These are phyloP conservation scores for Diutina neorugosa DNA, from an alignment of 1,139 yeast species.

Conservation along the genomic window DNA sequence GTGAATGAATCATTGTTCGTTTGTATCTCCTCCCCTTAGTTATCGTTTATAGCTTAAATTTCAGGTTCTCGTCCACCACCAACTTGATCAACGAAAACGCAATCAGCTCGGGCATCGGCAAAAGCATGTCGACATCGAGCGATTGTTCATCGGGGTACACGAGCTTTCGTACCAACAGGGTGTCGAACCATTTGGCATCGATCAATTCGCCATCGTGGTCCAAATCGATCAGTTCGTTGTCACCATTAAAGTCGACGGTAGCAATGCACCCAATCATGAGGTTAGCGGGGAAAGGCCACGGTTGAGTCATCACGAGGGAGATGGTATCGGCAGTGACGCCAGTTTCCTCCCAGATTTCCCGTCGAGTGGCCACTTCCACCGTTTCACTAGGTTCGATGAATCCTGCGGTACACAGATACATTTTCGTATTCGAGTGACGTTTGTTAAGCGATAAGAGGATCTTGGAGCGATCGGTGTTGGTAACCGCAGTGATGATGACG, in stretches of 20 bases:
- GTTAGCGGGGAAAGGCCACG: slow-evolving; percentile 95
- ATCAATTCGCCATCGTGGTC: slow-evolving; percentile 77
- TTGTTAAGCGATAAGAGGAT: slow-evolving; percentile 62
- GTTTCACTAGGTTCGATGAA: slow-evolving; percentile 94
- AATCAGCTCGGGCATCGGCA: slow-evolving; percentile 32
- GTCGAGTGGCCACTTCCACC: slow-evolving; percentile 72
- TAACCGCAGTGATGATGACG: slow-evolving; percentile 70
- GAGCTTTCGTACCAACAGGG: slow-evolving; percentile 35
- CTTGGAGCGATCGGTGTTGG: slow-evolving; percentile 47
- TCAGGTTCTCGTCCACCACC: slow-evolving; percentile 23
- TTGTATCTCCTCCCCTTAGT: too few species aligned
- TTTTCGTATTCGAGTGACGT: slow-evolving; percentile 34
- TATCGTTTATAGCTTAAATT: not conserved
- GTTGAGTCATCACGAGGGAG: slow-evolving; percentile 59
- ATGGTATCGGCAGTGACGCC: slow-evolving; percentile 63
- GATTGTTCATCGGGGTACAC: slow-evolving; percentile 22
- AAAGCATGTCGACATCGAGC: slow-evolving; percentile 15
- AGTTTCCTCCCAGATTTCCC: slow-evolving; percentile 95
- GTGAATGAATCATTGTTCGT: too few species aligned
- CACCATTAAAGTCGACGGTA: slow-evolving; percentile 50
- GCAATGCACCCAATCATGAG: slow-evolving; percentile 91
- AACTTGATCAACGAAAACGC: slow-evolving; percentile 30
- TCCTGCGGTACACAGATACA: slow-evolving; percentile 87
- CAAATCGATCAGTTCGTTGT: slow-evolving; percentile 48
- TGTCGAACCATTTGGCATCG: slow-evolving; percentile 78